These are phyloP conservation scores for Lactarius indigo DNA, from an alignment of 768 basidiomycete species.

Conservation along the genomic window DNA sequence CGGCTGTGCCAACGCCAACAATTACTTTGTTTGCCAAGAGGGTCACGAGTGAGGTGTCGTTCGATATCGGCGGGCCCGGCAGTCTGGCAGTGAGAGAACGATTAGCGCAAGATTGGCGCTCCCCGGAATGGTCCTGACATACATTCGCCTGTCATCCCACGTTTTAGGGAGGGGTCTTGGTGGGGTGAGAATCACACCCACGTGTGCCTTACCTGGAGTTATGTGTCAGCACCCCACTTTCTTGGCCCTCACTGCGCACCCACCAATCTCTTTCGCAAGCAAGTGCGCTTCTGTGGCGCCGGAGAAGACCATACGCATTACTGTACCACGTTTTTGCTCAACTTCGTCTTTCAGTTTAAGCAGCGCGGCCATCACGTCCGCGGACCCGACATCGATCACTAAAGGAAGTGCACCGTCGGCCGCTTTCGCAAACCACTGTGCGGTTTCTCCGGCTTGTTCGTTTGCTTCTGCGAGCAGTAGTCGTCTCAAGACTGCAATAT, in stretches of 20 bases:
- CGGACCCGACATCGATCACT: slow-evolving; percentile 63
- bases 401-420: slow-evolving; percentile 55
- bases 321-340: slow-evolving; percentile 36
- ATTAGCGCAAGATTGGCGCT: neutral
- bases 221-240: neutral
- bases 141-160: slow-evolving; percentile 70
- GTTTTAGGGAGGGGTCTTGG: slow-evolving; percentile 56
- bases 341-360: slow-evolving; percentile 56
- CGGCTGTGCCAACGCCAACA: slow-evolving; percentile 51
- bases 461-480: slow-evolving; percentile 47
- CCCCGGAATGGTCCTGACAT: slow-evolving; percentile 27
- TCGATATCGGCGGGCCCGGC: slow-evolving; percentile 62
- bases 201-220: slow-evolving; percentile 50
- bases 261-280: slow-evolving; percentile 58
- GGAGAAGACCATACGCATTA: slow-evolving; percentile 43
- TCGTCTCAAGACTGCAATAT: slow-evolving; percentile 68
- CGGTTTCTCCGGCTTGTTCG: slow-evolving; percentile 32
- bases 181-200: slow-evolving; percentile 69
- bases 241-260: neutral
- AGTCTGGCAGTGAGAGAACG: slow-evolving; percentile 38
- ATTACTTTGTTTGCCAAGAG: slow-evolving; percentile 60
- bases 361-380: slow-evolving; percentile 72
- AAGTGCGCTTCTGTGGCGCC: slow-evolving; percentile 62
- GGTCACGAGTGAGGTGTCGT: slow-evolving; percentile 49
- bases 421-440: slow-evolving; percentile 34